Base-by-base conservation (phyloP, 495 filamentous ascomycete genomes). In the Aspergillus conjunctus region DNA sequence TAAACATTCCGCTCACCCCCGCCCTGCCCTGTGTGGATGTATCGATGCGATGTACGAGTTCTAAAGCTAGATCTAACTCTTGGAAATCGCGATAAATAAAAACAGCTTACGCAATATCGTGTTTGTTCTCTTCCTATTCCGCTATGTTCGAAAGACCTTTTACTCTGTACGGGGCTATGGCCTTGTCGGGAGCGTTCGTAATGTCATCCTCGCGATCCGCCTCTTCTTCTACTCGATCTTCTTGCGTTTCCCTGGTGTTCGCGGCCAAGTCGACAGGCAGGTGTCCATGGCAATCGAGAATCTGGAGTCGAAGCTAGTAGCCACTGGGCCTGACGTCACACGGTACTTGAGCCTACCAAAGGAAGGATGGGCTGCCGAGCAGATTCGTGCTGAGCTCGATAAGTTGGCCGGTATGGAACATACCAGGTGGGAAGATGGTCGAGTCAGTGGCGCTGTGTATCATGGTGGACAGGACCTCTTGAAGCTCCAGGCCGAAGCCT, bases 371-470 rank as follows among this genome's bases (percentile, higher is more conserved):
- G 82, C 83, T 1, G 79, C 88, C 30, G 91, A 95, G 12, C 86
- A 87, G 66, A 80, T 98, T 17, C 83, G 85, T 61, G 86, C 86
- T 50, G 93, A 97, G 77, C 83, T 98, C 62, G 83, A 86, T 45
- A 85, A 86, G 65, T 77, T 98, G 61, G 86, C 83, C 31, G 85
- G 82, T 37, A 89, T 99, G 91, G 88, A 97, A 60, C 94, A 97
- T 76, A 94, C 92, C 9, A 83, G 88, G 61, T 99, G 94, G 94
- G 94, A 99, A 75, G 92, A 97, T 76, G 94, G 94, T 20, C 85
- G 84, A 51, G 94, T 99, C 43, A 95, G 91, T 56, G 94, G 94
- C 51, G 93, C 94, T 20, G 94, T 99, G 30, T 99, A 99, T 71
- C 93, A 97, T 69, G 94, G 95, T 51, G 94, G 95, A 56, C 80